Evolutionary conservation across 345 rosid genomes (phyloP).

Genomic region (Pugionium dolabratum): DNA sequence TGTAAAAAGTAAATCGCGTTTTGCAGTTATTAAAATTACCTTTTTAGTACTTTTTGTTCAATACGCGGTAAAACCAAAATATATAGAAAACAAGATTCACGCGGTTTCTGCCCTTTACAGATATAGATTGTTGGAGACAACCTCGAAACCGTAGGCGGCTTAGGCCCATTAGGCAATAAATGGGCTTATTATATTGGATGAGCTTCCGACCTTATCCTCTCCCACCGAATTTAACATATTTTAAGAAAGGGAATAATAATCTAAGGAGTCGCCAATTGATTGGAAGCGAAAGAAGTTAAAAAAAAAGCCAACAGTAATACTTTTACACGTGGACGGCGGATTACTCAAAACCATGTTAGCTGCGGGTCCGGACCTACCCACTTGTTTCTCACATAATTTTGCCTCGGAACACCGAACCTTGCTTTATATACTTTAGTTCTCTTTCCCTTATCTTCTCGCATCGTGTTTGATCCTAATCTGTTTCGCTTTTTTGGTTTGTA

Average conservation of each 20-base stretch:
- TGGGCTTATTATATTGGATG: too few species aligned
- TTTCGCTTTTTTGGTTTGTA: background rate
- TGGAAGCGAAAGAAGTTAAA: slow-evolving; percentile 27
- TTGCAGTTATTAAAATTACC: too few species aligned
- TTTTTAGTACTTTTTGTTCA: too few species aligned
- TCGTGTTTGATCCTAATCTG: slow-evolving; percentile 33
- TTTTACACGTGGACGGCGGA: slow-evolving; percentile 40
- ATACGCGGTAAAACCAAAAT: too few species aligned
- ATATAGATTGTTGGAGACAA: too few species aligned
- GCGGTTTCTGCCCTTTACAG: slow-evolving; percentile 19
- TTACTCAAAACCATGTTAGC: slow-evolving; percentile 31
- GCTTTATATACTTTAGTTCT: slow-evolving; percentile 35
- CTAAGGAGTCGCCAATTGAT: slow-evolving; percentile 32
- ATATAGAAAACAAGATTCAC: background rate
- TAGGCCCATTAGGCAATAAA: too few species aligned
- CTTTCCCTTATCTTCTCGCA: slow-evolving; percentile 19
- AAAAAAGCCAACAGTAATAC: slow-evolving; percentile 42
- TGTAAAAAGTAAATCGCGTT: slow-evolving; percentile 34
- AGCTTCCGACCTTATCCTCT: too few species aligned
- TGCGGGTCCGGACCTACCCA: slow-evolving; percentile 32
- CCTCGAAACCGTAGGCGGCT: too few species aligned
- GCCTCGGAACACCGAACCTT: slow-evolving; percentile 18
- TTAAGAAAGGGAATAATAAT: slow-evolving; percentile 16
- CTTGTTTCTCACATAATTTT: slow-evolving; percentile 13
- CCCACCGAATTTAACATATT: slow-evolving; percentile 34